Evolutionary conservation across 345 rosid genomes (phyloP).

Genomic region (Physaria fendleri): DNA sequence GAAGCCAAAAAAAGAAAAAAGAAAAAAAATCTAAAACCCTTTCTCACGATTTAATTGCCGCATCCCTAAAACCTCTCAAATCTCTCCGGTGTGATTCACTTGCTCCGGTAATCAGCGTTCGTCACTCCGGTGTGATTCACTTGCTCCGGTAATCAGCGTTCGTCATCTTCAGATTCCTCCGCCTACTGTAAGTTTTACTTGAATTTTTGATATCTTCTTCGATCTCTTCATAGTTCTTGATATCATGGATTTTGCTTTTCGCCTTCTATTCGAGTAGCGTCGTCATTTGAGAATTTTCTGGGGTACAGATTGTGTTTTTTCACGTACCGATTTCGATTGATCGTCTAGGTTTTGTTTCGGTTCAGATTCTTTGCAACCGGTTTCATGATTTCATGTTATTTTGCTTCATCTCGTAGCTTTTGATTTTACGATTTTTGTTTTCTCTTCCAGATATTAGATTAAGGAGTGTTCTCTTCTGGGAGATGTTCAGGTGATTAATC

Average conservation of each 20-base stretch:
- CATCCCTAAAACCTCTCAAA: conserved; percentile 27
- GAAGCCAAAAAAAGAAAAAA: background rate
- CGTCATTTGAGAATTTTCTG: background rate
- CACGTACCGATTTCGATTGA: background rate
- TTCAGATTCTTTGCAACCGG: background rate
- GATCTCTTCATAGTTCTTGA: background rate
- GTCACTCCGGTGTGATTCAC: conserved; percentile 9
- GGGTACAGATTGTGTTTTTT: background rate
- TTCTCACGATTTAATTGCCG: conserved; percentile 24
- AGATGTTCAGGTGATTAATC: conserved; percentile 20
- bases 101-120: conserved; percentile 11
- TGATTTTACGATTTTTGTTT: background rate
- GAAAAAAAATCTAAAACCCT: conserved; percentile 11
- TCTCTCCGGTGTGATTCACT: conserved; percentile 11
- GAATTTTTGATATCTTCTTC: background rate
- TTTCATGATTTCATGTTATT: background rate
- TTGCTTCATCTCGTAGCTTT: background rate
- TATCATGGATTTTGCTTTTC: background rate
- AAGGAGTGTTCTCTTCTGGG: conserved; percentile 14
- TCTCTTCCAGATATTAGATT: conserved; percentile 14
- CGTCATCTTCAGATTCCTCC: background rate
- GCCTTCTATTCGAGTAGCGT: background rate
- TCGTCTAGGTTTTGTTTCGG: background rate
- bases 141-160: conserved; percentile 8
- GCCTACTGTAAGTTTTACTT: conserved; percentile 5